Base-by-base conservation (phyloP, 1,284 basidiomycete species). In the Cryptococcus sp. region DNA sequence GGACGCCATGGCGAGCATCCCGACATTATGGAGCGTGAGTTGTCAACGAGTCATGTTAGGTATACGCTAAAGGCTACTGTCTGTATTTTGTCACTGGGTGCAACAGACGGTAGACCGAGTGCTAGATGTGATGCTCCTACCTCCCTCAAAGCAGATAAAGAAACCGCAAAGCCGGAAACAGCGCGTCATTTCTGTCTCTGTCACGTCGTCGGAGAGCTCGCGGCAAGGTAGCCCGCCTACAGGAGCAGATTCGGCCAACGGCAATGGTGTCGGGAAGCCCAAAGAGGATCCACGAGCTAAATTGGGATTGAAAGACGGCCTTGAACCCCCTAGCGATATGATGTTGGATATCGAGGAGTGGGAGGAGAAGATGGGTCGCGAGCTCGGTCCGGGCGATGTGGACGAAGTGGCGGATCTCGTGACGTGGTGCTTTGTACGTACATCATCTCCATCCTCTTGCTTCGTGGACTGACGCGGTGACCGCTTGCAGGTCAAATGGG, bases 401-500 rank as follows among this genome's bases (percentile, higher is more conserved):
- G 80, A 84, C 25, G 76, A 83, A 45, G 84, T 92, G 17, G 70
- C 72, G 0, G 60, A 60, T 0, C 51, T 65, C 40, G 70, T 79
- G 5, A 69, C 68, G 3, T 79, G 78, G 78, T 71, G 66, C 46
- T 70, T 68, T 42, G 70, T 72, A 55, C 66, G 69, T 63, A 8
- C 70, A 66, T 47, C 68, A 68, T 42, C 69, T 71, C 53, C 64
- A 67, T 64, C 8, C 23, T 17, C 25, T 22, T 10, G 35, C 41
- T 27, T 47, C 39, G n/a, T 90, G 2, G 7, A 23, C 20, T 38
- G 19, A 25, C n/a, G 49, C 19, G 22, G 16, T 42, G 23, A 38
- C 10, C 42, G 88, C 86, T 84, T 83, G 8, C 89, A 90, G 71
- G 83, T 91, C 66, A 97, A 96, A 77, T 97, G 93, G 91, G 82